Base-by-base conservation (phyloP, 2,329 filamentous ascomycete species). In the Thelonectria discophora region DNA sequence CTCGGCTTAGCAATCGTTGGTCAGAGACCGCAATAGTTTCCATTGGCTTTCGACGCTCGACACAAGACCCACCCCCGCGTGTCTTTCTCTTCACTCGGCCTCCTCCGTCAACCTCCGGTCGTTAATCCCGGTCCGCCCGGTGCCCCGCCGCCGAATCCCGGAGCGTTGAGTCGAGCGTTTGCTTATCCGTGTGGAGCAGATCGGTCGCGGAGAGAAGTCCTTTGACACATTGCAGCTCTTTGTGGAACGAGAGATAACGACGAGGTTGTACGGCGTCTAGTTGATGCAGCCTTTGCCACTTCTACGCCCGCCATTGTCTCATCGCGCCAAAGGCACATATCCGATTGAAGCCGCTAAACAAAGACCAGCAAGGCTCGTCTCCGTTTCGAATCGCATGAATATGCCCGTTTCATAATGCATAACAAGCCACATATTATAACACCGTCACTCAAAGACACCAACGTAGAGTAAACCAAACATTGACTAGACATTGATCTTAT, bases 1-100 rank as follows among this genome's bases (percentile, higher is more conserved):
- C 51, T 66, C 54, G 58, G 57, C 65, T 71, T 71, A 70, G 65
- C 67, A 71, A 71, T 71, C 60, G 60, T 30, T 55, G 45, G 51
- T 62, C 50, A 52, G 47, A 43, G 34, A 42, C 21, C 39, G 45
- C 51, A 60, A 45, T 46, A 62, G 45, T 56, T 15, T n/a, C n/a
- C 18, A 15, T 24, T n/a, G 17, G 27, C 7, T 9, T 30, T 30
- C 27, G 8, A 5, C 2, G 7, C 7, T 30, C 27, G 9, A 30
- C 21, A 24, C 2, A 2, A 9, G 9, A 30, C 27, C 27, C 27
- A 10, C 27, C 27, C 27, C 15, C 47, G 34, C 17, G 10, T 32
- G 46, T 10, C 18, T 17, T 21, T 37, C 27, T 21, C 13, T 39
- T 37, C 42, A n/a, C 15, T 17, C 17, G 39, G 39, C 17, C 15